A percentile compares a stretch with the other conserved stretches of the same genome.
Evolutionary conservation across 2,329 filamentous ascomycete genomes (phyloP).

Genomic region (Monosporascus sp.): DNA sequence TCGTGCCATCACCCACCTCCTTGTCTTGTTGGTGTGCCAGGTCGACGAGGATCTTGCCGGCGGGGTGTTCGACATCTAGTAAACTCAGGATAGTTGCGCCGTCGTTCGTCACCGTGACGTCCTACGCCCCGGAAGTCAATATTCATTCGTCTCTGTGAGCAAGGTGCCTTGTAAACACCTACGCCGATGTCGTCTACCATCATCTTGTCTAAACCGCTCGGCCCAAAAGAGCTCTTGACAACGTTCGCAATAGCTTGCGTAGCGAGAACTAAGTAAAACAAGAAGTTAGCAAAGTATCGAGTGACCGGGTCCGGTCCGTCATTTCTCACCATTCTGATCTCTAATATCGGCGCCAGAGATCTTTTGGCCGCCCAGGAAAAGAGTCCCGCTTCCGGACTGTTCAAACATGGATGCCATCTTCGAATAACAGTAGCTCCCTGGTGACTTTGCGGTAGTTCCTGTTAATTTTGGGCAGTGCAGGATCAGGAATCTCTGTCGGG

Average conservation of each 20-base stretch:
- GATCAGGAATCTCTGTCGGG: no score
- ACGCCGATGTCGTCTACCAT: constrained; percentile 99
- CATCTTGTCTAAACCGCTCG: constrained; percentile 98
- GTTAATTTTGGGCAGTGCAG: neutral
- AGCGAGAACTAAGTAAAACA: constrained; percentile 63
- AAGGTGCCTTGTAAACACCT: constrained; percentile 30
- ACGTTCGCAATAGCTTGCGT: constrained; percentile 98
- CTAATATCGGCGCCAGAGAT: constrained; percentile 94
- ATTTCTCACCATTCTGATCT: constrained; percentile 78
- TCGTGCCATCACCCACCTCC: constrained; percentile 97
- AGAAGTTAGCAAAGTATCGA: constrained; percentile 18
- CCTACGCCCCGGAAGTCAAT: constrained; percentile 41
- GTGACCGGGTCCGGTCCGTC: constrained; percentile 10
- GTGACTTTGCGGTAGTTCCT: neutral
- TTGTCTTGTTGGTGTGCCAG: constrained; percentile 98
- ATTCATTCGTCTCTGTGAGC: neutral
- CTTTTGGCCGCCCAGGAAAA: constrained; percentile 96
- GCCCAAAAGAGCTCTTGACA: constrained; percentile 97
- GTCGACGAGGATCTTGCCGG: constrained; percentile 96
- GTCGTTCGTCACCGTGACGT: constrained; percentile 98
- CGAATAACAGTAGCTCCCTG: neutral
- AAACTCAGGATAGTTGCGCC: constrained; percentile 93
- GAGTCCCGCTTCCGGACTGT: constrained; percentile 87
- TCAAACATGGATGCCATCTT: constrained; percentile 93
- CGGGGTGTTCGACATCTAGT: constrained; percentile 95